Evolutionary conservation across 768 basidiomycete genomes (phyloP), one percentile per base, ranked within the genome.

Genomic region (Mycena olivaceomarginata): DNA sequence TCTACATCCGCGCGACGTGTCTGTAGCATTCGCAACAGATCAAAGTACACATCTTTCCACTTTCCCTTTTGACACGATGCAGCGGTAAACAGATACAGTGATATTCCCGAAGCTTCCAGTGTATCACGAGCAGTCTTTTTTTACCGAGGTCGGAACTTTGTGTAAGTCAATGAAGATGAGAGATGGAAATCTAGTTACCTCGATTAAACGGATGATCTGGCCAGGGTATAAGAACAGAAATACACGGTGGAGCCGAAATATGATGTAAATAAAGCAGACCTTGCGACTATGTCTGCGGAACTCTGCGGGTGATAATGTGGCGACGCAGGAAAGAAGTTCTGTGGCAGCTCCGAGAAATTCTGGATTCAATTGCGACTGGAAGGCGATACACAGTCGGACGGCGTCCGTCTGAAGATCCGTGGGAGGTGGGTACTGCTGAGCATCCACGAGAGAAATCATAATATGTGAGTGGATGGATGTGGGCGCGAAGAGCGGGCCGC

Each of bases 171-270:
- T 37, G 25, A 65, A 65, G 22, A 48, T 12, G 18, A 40, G 63
- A 25, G 60, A 66, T 13, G 13, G 5, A 22, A 59, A 37, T 63
- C 10, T 5, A 9, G 67, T 70, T 51, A 77, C 76, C 72, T 77
- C 72, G 72, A 77, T 77, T 77, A 77, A 77, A 70, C 71, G 72
- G 51, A 77, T 62, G 72, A 77, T 77, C 76, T 77, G 63, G 2
- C 31, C 31, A 0, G 39, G 22, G 67, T 59, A 67, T 77, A 25
- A 77, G 71, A 22, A 70, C 41, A 10, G 20, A 66, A 51, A 59
- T 60, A 65, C 68, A 62, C 13, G 12, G 46, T 1, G 25, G 22
- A n/a, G 59, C 60, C 18, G n/a, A 25, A 46, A 45, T 18, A 77
- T 16, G 48, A 68, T 25, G 25, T 25, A 25, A 25, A 25, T 25